These are phyloP conservation scores for Boletus albobrunnescens DNA, from an alignment of 1,284 basidiomycete genomes.

Conservation along the genomic window DNA sequence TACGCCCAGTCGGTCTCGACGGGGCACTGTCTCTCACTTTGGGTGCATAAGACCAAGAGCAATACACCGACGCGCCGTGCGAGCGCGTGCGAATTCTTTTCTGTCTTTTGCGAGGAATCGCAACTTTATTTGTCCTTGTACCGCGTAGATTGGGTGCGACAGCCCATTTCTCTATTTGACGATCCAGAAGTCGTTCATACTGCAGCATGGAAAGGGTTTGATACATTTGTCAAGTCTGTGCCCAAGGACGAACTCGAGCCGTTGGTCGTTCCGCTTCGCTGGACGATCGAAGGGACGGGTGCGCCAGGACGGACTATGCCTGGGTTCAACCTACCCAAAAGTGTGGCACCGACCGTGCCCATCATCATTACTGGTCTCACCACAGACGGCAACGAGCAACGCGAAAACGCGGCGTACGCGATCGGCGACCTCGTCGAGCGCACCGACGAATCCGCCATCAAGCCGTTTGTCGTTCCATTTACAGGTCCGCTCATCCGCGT, in stretches of 20 bases:
- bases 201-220: slow-evolving; percentile 81
- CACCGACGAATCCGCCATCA: slow-evolving; percentile 86
- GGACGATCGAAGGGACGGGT: slow-evolving; percentile 85
- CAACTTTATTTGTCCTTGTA: slow-evolving; percentile 80
- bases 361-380: slow-evolving; percentile 88
- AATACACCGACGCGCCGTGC: slow-evolving; percentile 68
- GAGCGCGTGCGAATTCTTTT: slow-evolving; percentile 76
- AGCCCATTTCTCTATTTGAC: slow-evolving; percentile 83
- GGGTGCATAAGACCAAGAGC: slow-evolving; percentile 70
- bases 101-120: slow-evolving; percentile 78
- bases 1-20: slow-evolving; percentile 29
- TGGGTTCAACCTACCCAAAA: slow-evolving; percentile 88
- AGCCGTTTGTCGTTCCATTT: slow-evolving; percentile 94
- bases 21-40: not conserved
- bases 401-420: slow-evolving; percentile 91
- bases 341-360: slow-evolving; percentile 83
- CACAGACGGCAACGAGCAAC: slow-evolving; percentile 77
- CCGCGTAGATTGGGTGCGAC: slow-evolving; percentile 93
- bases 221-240: slow-evolving; percentile 85
- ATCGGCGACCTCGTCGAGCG: slow-evolving; percentile 93
- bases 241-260: slow-evolving; percentile 92
- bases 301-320: slow-evolving; percentile 76
- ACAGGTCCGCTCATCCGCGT: slow-evolving; percentile 96
- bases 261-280: slow-evolving; percentile 82
- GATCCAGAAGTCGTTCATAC: slow-evolving; percentile 79